Evolutionary conservation across 495 filamentous ascomycete species (phyloP), one percentile per base, ranked within the genome.

Genomic region (Aspergillus funiculosus): DNA sequence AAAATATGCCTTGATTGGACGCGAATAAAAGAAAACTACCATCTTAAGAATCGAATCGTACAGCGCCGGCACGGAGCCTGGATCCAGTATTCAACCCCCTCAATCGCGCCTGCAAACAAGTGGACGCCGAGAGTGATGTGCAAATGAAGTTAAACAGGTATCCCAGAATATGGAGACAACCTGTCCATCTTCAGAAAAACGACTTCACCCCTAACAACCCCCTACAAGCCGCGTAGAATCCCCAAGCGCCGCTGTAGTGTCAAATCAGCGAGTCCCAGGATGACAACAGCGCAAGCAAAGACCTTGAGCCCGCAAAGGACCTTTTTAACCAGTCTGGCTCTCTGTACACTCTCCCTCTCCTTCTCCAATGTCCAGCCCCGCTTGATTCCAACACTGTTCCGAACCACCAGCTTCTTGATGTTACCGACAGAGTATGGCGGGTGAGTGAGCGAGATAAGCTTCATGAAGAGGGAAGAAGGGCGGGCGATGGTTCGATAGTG

Each of bases 401-500:
- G 20, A 10, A 52, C 50, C 1, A 24, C 17, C 7, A 52, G 24
- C 19, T 41, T 47, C 31, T 48, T 52, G 38, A 52, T 36, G 6
- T 40, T 19, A 1, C 38, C 43, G 27, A 11, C 11, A 9, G 38
- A 43, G 13, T 52, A 52, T 7, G 50, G 50, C 2, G 50, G 50
- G 0, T 21, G 50, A 29, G 43, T 25, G 14, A 47, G 43, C 3
- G 13, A 13, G 1, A 38, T 41, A 20, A 43, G 4, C 13, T 37
- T 47, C n/a, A 8, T 14, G 17, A 52, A 48, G 10, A 52, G 26
- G 5, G 50, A 30, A 0, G 39, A 17, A 0, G 50, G 50, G 0
- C 50, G 43, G 0, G 50, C 50, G 25, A 52, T 52, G 14, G 76
- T 79, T 40, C 88, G 78, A 13, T 80, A 68, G 65, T 92, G 81